Percentiles rank a stretch among this genome's conserved stretches.
Conservation (phyloP, 129 eudicot genomes). For the Flaveria robusta region DNA sequence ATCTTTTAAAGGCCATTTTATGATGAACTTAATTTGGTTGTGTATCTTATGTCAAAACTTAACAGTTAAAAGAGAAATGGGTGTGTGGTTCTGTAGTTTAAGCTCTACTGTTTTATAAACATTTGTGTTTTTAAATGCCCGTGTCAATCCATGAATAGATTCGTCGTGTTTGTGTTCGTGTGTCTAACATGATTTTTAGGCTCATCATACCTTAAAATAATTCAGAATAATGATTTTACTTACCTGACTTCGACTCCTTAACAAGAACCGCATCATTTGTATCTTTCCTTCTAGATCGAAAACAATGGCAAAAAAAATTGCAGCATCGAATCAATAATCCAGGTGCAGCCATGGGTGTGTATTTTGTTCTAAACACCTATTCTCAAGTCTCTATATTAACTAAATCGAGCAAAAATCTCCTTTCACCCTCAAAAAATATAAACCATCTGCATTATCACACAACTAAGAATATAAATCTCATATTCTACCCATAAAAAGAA, state of each 20-base stretch:
- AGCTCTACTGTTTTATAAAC: background rate
- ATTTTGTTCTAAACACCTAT: slow-evolving; percentile 40
- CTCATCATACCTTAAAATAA: no score
- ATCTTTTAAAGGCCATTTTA: background rate
- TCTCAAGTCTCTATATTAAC: slow-evolving; percentile 42
- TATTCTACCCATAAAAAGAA: background rate
- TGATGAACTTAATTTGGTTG: background rate
- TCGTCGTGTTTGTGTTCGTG: background rate
- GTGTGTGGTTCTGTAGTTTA: background rate
- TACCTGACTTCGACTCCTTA: slow-evolving; percentile 57
- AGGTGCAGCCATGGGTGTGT: slow-evolving; percentile 52
- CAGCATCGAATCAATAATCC: slow-evolving; percentile 59
- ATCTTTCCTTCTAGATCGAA: slow-evolving; percentile 52
- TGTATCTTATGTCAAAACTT: background rate
- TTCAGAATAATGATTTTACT: slow-evolving; percentile 40
- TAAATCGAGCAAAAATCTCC: slow-evolving; percentile 55
- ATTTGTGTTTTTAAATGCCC: no score
- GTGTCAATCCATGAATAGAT: background rate
- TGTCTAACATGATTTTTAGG: background rate
- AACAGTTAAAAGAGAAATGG: background rate
- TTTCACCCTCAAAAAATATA: slow-evolving; percentile 39
- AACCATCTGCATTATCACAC: slow-evolving; percentile 44
- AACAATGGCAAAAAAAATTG: slow-evolving; percentile 65
- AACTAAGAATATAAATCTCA: slow-evolving; percentile 15
- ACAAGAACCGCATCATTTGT: slow-evolving; percentile 45